Base-by-base conservation (phyloP, 2,329 filamentous ascomycete genomes). In the Anthostomella pinea region DNA sequence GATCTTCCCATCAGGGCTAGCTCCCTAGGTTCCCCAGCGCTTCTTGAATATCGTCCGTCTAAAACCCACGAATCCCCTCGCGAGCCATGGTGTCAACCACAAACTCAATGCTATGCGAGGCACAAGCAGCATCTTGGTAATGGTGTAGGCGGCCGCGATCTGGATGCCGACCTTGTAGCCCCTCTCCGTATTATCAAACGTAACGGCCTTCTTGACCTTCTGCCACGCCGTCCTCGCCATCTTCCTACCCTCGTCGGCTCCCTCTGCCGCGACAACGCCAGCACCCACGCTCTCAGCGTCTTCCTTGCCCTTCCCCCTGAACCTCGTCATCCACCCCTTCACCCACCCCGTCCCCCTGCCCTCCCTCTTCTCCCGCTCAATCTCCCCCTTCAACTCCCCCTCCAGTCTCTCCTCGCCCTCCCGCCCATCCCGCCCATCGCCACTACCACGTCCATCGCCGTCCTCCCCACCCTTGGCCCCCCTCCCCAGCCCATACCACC, bases 31-130 rank as follows among this genome's bases (percentile, higher is more conserved):
- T 24, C 46, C 24, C n/a, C n/a, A n/a, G n/a, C n/a, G n/a, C 33
- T 41, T 54, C 29, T 41, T 52, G 36, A 50, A 49, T 32, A 60
- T 20, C 3, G 40, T 33, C 10, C 41, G 52, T 30, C 57, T 46
- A 14, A 62, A 36, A 30, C 62, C 62, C 9, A 85, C 63, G 24
- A 86, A 66, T 15, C 77, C 66, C 27, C 81, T 75, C 2, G 90
- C 90, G 70, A 97, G 94, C 85, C 87, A 94, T 4, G 93, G 93
- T 30, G 93, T 95, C 10, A 77, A 84, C 87, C 86, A 95, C 4
- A 94, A 75, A 65, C 90, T 95, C 6, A 79, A 64, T 17, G 83
- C 67, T 43, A 98, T 77, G 49, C 93, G 75, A 9, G 86, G 54
- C 1, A 93, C 88, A 46, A 98, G 61, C 40, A 97, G 57, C 11